Percentiles rank a stretch among this genome's conserved stretches.
These are phyloP conservation scores for Lantana camara DNA, from an alignment of 257 asterid genomes.

Conservation along the genomic window DNA sequence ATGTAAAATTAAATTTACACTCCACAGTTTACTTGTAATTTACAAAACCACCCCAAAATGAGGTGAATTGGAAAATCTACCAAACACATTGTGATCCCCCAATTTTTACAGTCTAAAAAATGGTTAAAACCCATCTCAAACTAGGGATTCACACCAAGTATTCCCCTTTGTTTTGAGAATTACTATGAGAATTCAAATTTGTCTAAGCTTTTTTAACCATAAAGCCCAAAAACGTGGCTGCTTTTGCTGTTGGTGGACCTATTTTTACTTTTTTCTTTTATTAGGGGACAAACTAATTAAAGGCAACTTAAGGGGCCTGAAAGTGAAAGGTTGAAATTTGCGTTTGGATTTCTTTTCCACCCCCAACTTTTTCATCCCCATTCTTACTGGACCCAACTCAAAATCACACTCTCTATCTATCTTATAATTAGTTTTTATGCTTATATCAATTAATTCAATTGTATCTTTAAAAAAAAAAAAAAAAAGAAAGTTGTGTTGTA, in stretches of 20 bases:
- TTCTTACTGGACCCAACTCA: slow-evolving; percentile 40
- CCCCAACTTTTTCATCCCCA: slow-evolving; percentile 5
- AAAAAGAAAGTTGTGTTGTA: too few species aligned
- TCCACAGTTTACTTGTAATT: too few species aligned
- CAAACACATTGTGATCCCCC: too few species aligned
- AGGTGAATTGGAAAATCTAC: too few species aligned
- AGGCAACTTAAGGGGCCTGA: slow-evolving; percentile 31
- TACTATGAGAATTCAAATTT: not conserved
- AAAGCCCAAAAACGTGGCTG: slow-evolving; percentile 37
- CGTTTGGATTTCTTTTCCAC: slow-evolving; percentile 36
- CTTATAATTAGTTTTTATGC: not conserved
- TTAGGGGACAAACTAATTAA: slow-evolving; percentile 26
- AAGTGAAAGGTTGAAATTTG: slow-evolving; percentile 42
- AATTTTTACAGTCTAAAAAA: not conserved
- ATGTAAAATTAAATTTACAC: too few species aligned
- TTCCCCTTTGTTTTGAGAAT: not conserved
- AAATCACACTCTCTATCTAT: slow-evolving; percentile 24
- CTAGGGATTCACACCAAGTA: slow-evolving; percentile 13
- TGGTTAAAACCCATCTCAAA: not conserved
- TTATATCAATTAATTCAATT: too few species aligned
- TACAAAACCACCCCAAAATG: too few species aligned
- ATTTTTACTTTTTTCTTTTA: not conserved
- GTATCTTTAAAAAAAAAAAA: too few species aligned
- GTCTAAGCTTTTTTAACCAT: slow-evolving; percentile 11
- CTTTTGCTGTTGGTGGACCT: slow-evolving; percentile 20